phyloP scores from a whole-genome alignment of 495 filamentous ascomycete genomes.

The Neurospora sp. region DNA sequence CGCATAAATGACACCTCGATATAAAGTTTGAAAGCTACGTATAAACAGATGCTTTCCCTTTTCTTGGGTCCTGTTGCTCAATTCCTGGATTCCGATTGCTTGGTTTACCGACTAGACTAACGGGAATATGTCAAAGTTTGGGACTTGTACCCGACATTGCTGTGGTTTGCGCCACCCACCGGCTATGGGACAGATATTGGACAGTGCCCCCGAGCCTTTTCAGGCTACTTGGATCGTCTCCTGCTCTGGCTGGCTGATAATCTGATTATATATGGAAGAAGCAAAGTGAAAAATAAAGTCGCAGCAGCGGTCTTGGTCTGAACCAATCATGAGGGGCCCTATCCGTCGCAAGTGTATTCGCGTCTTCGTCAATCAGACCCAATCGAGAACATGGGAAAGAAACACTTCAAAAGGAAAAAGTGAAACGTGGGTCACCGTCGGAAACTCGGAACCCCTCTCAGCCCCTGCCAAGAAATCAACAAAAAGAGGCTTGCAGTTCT shows the following conservation, averaged over 20 bases:
- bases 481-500: neutral
- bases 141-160: neutral
- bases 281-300: neutral
- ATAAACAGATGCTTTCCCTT: neutral
- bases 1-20: neutral
- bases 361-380: neutral
- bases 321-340: neutral
- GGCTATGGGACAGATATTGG: neutral
- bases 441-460: neutral
- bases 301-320: neutral
- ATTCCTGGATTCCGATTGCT: neutral
- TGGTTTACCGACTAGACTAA: neutral
- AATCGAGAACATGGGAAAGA: neutral
- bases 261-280: neutral
- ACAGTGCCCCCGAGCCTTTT: too few species aligned
- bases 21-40: neutral
- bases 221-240: neutral
- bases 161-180: neutral
- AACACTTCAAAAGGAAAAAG: neutral
- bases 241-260: neutral
- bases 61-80: neutral
- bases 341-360: neutral
- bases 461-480: neutral
- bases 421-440: neutral
- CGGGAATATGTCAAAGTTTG: neutral